phyloP scores from a whole-genome alignment of 2,329 filamentous ascomycete species.

The Exophiala lecanii-corni region DNA sequence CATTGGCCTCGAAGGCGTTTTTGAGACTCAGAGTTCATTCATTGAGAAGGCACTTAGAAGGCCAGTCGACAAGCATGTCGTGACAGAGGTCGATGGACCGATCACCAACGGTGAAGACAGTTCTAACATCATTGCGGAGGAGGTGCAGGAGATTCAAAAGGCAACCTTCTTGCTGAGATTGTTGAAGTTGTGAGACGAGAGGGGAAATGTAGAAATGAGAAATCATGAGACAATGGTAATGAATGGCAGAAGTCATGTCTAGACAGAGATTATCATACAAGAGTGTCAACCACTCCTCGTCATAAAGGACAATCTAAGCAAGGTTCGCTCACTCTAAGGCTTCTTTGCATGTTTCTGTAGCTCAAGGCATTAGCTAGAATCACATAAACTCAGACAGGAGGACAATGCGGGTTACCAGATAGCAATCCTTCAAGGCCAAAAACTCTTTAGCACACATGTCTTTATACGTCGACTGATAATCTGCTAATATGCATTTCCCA shows the following conservation, averaged over 20 bases:
- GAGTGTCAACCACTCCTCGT: no score
- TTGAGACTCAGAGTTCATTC: slow-evolving; percentile 60
- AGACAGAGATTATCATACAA: slow-evolving; percentile 1
- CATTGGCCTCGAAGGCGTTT: slow-evolving; percentile 66
- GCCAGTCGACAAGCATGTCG: slow-evolving; percentile 66
- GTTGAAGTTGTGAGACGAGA: slow-evolving; percentile 61
- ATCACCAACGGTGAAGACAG: slow-evolving; percentile 44
- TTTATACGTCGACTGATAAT: slow-evolving; percentile 86
- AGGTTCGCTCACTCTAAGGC: slow-evolving; percentile 29
- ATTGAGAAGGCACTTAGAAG: slow-evolving; percentile 76
- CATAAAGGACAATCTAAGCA: background rate
- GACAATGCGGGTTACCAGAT: no score
- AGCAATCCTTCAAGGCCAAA: slow-evolving; percentile 78
- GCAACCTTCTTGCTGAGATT: slow-evolving; percentile 74
- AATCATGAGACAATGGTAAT: slow-evolving; percentile 2
- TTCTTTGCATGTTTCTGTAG: slow-evolving; percentile 54
- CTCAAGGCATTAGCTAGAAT: no score
- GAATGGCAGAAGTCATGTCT: slow-evolving; percentile 2
- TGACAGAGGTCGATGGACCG: slow-evolving; percentile 52
- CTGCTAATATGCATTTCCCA: slow-evolving; percentile 83
- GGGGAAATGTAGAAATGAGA: background rate
- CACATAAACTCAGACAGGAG: no score
- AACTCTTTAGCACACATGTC: slow-evolving; percentile 89
- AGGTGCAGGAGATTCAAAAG: slow-evolving; percentile 81
- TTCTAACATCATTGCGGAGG: slow-evolving; percentile 66